These are phyloP conservation scores for Vitis labrusca DNA, from an alignment of 164 flowering plant genomes.

Conservation along the genomic window DNA sequence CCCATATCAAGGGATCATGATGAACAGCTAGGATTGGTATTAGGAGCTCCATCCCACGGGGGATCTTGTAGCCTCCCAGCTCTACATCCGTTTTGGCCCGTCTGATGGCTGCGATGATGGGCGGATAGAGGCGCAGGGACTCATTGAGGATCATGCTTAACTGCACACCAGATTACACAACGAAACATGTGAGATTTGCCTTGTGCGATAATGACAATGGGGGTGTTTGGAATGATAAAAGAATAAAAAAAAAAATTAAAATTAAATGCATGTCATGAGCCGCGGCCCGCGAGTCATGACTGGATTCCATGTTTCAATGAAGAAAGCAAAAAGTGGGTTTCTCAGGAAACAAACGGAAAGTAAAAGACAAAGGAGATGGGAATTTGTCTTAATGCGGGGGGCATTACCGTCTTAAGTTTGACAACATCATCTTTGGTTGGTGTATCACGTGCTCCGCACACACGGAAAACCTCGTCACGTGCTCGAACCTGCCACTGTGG, in stretches of 20 bases:
- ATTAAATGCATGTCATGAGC: no score
- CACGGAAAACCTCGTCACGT: conserved; percentile 82
- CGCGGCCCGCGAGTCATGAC: no score
- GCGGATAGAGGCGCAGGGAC: conserved; percentile 84
- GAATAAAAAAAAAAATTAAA: no score
- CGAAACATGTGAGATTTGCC: no score
- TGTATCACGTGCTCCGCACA: conserved; percentile 79
- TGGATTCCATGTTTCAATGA: background rate
- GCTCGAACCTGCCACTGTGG: conserved; percentile 91
- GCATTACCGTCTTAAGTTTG: conserved; percentile 79
- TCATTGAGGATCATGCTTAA: conserved; percentile 85
- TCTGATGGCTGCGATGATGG: conserved; percentile 79
- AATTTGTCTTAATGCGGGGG: background rate
- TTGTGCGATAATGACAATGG: no score
- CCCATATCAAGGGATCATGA: conserved; percentile 86
- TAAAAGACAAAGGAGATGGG: conserved; percentile 14
- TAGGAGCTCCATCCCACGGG: conserved; percentile 79
- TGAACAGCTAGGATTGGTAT: conserved; percentile 93
- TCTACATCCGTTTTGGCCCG: conserved; percentile 72
- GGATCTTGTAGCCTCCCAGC: conserved; percentile 68
- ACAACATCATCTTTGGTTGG: conserved; percentile 74
- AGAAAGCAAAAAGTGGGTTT: conserved; percentile 3
- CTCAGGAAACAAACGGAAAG: conserved; percentile 1
- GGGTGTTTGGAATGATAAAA: no score
- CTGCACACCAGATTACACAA: conserved; percentile 43